These are phyloP conservation scores for Colletotrichum liaoningense DNA, from an alignment of 2,329 filamentous ascomycete genomes.

Conservation along the genomic window DNA sequence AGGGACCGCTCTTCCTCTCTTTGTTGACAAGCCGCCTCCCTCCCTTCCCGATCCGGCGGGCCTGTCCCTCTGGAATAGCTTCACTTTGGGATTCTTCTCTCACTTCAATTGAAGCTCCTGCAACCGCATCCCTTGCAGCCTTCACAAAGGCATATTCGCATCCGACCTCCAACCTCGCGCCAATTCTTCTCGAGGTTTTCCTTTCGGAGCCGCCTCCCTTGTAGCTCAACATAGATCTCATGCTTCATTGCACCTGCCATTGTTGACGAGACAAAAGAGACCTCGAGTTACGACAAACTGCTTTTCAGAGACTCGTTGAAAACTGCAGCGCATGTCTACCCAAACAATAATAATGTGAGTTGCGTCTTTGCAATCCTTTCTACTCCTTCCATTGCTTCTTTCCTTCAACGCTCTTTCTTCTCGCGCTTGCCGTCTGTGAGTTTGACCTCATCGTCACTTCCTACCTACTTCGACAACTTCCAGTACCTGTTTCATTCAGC, in stretches of 20 bases:
- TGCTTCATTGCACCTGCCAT: conserved; percentile 17
- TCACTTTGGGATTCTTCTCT: conserved; percentile 20
- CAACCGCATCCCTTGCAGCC: conserved; percentile 12
- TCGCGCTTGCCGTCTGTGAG: conserved; percentile 1
- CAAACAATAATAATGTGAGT: conserved; percentile 34
- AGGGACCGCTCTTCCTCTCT: conserved; percentile 32
- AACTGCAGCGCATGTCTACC: conserved; percentile 13
- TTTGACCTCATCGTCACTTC: background rate
- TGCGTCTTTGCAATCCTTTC: conserved; percentile 4
- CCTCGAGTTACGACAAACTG: background rate
- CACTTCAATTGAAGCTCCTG: background rate
- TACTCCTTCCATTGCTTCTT: background rate
- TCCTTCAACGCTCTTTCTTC: conserved; percentile 20
- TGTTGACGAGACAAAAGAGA: conserved; percentile 28
- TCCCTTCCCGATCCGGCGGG: conserved; percentile 35
- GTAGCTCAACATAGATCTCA: conserved; percentile 27
- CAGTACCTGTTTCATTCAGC: background rate
- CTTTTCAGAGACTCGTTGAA: conserved; percentile 1
- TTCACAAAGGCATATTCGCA: conserved; percentile 15
- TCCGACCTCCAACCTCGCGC: background rate
- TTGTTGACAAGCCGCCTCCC: conserved; percentile 33
- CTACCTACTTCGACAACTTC: background rate
- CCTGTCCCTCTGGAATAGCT: conserved; percentile 32
- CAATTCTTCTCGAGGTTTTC: background rate
- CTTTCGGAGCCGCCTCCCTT: conserved; percentile 25